phyloP scores from a whole-genome alignment of 208 protist genomes.

The Willaertia magna region DNA sequence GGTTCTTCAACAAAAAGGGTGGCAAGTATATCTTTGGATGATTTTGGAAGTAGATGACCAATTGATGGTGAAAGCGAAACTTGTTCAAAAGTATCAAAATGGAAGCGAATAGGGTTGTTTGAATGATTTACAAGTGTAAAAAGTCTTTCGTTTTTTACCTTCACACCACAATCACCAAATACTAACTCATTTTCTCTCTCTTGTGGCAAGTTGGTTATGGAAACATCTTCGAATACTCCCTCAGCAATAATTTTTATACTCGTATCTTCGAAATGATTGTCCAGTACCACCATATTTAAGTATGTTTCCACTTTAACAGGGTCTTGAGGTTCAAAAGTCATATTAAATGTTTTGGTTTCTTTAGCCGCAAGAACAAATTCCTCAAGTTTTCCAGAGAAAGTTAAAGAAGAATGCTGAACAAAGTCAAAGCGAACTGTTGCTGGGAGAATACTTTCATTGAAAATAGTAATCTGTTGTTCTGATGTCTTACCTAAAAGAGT shows the following conservation, averaged over 20 bases:
- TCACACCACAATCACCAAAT: constrained; percentile 65
- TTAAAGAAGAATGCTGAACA: constrained; percentile 8
- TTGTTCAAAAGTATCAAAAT: constrained; percentile 33
- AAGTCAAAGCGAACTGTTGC: constrained; percentile 57
- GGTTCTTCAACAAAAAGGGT: constrained; percentile 25
- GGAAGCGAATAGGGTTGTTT: constrained; percentile 50
- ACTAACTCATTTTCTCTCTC: constrained; percentile 49
- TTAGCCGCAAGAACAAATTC: constrained; percentile 49
- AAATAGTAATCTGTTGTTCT: constrained; percentile 45
- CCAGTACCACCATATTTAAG: constrained; percentile 51
- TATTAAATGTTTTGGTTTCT: constrained; percentile 28
- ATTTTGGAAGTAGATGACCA: constrained; percentile 37
- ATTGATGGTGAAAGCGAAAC: constrained; percentile 40
- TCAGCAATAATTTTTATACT: constrained; percentile 56
- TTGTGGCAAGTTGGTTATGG: constrained; percentile 72
- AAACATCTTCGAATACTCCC: constrained; percentile 60
- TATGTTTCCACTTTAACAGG: neutral
- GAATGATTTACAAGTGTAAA: constrained; percentile 71
- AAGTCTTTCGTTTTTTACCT: constrained; percentile 38
- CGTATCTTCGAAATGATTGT: constrained; percentile 84
- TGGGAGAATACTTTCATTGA: constrained; percentile 63
- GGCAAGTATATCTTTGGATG: constrained; percentile 25
- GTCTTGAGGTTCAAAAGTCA: constrained; percentile 26
- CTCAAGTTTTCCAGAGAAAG: constrained; percentile 30
- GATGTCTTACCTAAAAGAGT: constrained; percentile 50